Conservation (phyloP, 306 rosid genomes). For the Crataegus laevigata region DNA sequence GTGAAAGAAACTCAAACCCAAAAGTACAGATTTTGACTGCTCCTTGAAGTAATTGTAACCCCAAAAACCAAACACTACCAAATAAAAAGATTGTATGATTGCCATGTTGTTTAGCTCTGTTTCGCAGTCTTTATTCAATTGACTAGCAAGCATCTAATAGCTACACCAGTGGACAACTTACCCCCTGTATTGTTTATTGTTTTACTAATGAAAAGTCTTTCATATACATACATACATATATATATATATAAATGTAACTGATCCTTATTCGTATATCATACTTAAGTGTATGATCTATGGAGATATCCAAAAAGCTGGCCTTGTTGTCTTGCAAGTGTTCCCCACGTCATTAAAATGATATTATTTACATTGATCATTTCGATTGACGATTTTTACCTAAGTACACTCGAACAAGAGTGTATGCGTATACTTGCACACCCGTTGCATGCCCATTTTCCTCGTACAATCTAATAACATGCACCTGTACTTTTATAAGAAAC, state of each 20-base stretch:
- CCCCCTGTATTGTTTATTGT: background rate
- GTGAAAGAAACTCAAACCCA: background rate
- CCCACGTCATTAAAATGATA: background rate
- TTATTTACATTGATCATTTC: background rate
- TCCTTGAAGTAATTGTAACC: background rate
- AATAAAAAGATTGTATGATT: background rate
- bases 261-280: background rate
- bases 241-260: background rate
- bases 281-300: background rate
- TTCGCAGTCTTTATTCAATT: background rate
- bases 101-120: background rate
- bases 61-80: background rate
- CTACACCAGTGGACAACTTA: background rate
- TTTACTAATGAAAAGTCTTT: background rate
- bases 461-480: background rate
- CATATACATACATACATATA: too few species aligned
- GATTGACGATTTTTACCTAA: background rate
- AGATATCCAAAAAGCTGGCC: background rate
- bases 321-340: background rate
- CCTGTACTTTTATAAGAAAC: background rate
- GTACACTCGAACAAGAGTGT: background rate
- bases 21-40: background rate
- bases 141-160: background rate
- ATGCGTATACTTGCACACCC: background rate
- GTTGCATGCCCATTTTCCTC: background rate